Percentiles rank a stretch among this genome's conserved stretches.
These are phyloP conservation scores for Talaromyces amestolkiae DNA, from an alignment of 2,329 filamentous ascomycete genomes.

Conservation along the genomic window DNA sequence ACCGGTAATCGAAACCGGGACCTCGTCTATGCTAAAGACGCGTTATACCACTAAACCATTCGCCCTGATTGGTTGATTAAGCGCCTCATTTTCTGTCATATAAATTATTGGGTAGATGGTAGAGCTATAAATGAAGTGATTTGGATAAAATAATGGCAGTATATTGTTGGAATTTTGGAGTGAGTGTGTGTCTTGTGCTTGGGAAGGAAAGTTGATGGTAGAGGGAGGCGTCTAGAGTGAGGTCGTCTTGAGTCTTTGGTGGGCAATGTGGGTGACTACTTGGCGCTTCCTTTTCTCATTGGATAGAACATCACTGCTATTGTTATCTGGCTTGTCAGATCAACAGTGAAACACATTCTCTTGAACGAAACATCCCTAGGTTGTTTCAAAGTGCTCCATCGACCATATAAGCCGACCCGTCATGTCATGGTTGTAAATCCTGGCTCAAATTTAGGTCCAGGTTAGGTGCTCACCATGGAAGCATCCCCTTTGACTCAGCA, in stretches of 20 bases:
- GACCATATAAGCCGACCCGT: not conserved
- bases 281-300: not conserved
- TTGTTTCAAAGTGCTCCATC: not conserved
- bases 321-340: conserved; percentile 13
- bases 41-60: conserved; percentile 16
- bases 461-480: conserved; percentile 60
- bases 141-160: too few species aligned
- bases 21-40: conserved; percentile 7
- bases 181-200: not conserved
- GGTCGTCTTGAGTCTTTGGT: not conserved
- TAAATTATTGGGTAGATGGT: not conserved
- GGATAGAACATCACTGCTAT: not conserved
- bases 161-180: not conserved
- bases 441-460: not conserved
- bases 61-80: conserved; percentile 3
- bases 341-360: not conserved
- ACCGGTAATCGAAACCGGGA: conserved; percentile 15
- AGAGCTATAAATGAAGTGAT: too few species aligned
- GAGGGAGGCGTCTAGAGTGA: too few species aligned
- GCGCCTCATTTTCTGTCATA: not conserved
- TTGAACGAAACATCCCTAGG: not conserved
- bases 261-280: conserved; percentile 12
- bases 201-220: not conserved
- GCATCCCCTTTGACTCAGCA: conserved; percentile 91
- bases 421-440: conserved; percentile 12